phyloP scores from a whole-genome alignment of 495 filamentous ascomycete genomes.

The Staphylotrichum longicolle region DNA sequence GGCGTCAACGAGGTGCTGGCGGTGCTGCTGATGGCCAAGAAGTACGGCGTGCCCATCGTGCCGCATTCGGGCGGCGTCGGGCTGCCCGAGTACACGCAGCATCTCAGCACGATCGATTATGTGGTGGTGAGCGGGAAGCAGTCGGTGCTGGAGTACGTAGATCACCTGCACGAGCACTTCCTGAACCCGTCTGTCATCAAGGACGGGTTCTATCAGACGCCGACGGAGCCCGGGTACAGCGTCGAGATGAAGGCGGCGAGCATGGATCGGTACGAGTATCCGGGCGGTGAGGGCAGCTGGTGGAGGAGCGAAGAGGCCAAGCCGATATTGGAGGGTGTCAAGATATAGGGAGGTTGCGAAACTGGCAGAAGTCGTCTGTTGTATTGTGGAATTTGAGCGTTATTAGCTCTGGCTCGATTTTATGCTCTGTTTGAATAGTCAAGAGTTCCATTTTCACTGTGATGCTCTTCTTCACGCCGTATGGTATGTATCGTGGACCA shows the following conservation, averaged over 20 bases:
- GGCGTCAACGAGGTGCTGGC: constrained; percentile 92
- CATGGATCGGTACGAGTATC: constrained; percentile 75
- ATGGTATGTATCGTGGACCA: too few species aligned
- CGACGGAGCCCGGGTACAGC: constrained; percentile 77
- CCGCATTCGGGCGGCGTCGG: constrained; percentile 89
- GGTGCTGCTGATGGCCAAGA: constrained; percentile 86
- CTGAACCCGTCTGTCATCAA: constrained; percentile 73
- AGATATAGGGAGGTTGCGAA: constrained; percentile 36
- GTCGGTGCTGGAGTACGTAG: constrained; percentile 85
- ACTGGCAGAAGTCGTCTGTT: too few species aligned
- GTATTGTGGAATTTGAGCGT: too few species aligned
- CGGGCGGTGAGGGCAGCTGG: constrained; percentile 76
- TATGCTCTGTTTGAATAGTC: too few species aligned
- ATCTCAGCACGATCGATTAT: constrained; percentile 91
- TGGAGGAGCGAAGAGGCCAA: constrained; percentile 72
- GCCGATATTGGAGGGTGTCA: constrained; percentile 60
- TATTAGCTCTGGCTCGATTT: too few species aligned
- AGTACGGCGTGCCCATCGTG: constrained; percentile 79
- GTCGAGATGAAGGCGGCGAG: constrained; percentile 91
- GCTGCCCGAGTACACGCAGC: constrained; percentile 91
- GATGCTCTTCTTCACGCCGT: too few species aligned
- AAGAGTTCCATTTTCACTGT: too few species aligned
- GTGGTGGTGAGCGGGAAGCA: constrained; percentile 80
- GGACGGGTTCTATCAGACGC: constrained; percentile 86
- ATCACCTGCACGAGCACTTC: constrained; percentile 93